Base-by-base conservation (phyloP, 129 eudicot genomes). In the Flaveria trinervia region DNA sequence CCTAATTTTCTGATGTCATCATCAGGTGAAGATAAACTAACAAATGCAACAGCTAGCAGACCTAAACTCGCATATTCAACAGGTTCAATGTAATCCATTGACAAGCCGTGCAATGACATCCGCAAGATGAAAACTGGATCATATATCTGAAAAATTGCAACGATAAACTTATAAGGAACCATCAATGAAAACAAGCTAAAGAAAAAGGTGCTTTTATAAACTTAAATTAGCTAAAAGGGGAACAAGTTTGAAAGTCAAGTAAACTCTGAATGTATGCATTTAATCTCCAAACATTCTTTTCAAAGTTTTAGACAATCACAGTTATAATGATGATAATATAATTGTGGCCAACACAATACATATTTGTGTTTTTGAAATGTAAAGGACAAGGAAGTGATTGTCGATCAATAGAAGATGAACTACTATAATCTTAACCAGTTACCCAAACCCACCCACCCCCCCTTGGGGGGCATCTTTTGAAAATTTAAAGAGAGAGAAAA, bases 91-190 rank as follows among this genome's bases (percentile, higher is more conserved):
- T 85, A 91, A 48, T 88, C 86, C 90, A 89, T 83, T 3, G 96
- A 85, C 85, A 94, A 85, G 60, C 91, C 83, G 73, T 94, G 96
- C 74, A 89, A 82, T 17, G 98, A 87, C 84, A 94, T 86, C 9
- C 84, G 90, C 83, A 94, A 83, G 79, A 94, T 87, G 85, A 87
- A 94, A 76, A 91, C 89, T 33, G 98, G 97, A 78, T 94, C 97
- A 83, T 94, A 94, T 36, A 77, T 77, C 61, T 71, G 88, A 65
- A 87, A 36, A 68, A 73, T 49, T 60, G 33, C 80, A 86, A 67
- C 65, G 70, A 48, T 44, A 9, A 73, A 76, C 59, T 82, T 65
- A 71, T 41, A 18, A 44, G 69, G n/a, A 60, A 25, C 66, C 12
- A 60, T 23, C 39, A 60, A 60, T 60, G n/a, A 60, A 22, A 20